A percentile compares a stretch with the other conserved stretches of the same genome.
Evolutionary conservation across 2,329 filamentous ascomycete genomes (phyloP).

Genomic region (Tolypocladium ovalisporum): DNA sequence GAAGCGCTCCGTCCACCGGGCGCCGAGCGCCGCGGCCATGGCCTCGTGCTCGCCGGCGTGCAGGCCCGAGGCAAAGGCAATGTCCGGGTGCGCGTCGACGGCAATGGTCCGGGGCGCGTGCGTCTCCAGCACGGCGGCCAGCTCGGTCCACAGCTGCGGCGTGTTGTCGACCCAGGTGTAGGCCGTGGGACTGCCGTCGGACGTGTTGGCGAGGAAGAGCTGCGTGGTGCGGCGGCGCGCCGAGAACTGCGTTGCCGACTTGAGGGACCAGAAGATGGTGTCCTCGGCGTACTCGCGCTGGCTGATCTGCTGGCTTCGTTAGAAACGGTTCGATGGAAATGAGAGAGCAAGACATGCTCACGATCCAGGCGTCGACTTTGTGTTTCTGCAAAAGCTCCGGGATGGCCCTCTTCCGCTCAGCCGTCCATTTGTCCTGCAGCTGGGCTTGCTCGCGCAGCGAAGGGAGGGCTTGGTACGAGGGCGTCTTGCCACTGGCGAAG

Average conservation of each 20-base stretch:
- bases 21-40: background rate
- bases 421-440: slow-evolving; percentile 2
- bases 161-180: slow-evolving; percentile 39
- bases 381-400: background rate
- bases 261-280: background rate
- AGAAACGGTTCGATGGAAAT: background rate
- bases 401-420: background rate
- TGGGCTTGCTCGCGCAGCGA: slow-evolving; percentile 5
- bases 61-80: slow-evolving; percentile 34
- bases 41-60: slow-evolving; percentile 34
- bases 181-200: slow-evolving; percentile 1
- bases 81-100: slow-evolving; percentile 31
- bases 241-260: background rate
- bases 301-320: background rate
- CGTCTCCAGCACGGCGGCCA: slow-evolving; percentile 23
- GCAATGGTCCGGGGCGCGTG: slow-evolving; percentile 27
- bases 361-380: background rate
- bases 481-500: background rate
- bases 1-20: background rate
- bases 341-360: background rate
- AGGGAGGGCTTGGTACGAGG: slow-evolving; percentile 5
- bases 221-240: slow-evolving; percentile 25
- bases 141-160: slow-evolving; percentile 27
- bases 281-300: background rate
- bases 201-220: slow-evolving; percentile 23